A percentile compares a stretch with the other conserved stretches of the same genome.
These are phyloP conservation scores for Choricystis sp. DNA, from an alignment of 139 green algal genomes.

Conservation along the genomic window DNA sequence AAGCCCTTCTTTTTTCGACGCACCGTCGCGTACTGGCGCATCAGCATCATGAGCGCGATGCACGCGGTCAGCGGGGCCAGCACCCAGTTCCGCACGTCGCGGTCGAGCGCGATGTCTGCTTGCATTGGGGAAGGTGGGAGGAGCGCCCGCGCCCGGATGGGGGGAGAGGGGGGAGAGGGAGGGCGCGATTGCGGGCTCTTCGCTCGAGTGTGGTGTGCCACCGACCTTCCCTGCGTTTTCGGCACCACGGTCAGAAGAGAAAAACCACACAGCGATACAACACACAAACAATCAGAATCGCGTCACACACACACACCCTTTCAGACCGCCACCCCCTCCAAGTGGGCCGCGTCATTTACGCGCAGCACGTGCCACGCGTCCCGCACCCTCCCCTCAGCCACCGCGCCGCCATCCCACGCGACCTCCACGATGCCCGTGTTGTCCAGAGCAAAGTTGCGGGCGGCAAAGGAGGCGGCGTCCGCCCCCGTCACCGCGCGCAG, in stretches of 20 bases:
- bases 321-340: background rate
- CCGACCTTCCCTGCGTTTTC: too few species aligned
- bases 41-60: conserved; percentile 75
- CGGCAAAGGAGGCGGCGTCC: conserved; percentile 4
- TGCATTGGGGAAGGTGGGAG: conserved; percentile 2
- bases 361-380: conserved; percentile 15
- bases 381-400: background rate
- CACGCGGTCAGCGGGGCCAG: conserved; percentile 70
- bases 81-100: conserved; percentile 71
- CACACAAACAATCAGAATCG: background rate
- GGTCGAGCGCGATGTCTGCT: conserved; percentile 54
- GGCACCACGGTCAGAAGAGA: background rate
- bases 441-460: conserved; percentile 8
- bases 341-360: conserved; percentile 11
- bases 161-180: too few species aligned
- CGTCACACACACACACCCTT: background rate
- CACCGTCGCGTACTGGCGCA: conserved; percentile 56
- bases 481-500: conserved; percentile 10
- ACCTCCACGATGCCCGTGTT: conserved; percentile 16
- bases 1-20: too few species aligned
- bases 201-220: too few species aligned
- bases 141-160: too few species aligned
- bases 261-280: background rate
- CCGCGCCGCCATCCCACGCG: conserved; percentile 2
- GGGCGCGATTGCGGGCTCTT: too few species aligned